Conservation (phyloP, 2,329 filamentous ascomycete genomes). For the Gyromitra esculenta region DNA sequence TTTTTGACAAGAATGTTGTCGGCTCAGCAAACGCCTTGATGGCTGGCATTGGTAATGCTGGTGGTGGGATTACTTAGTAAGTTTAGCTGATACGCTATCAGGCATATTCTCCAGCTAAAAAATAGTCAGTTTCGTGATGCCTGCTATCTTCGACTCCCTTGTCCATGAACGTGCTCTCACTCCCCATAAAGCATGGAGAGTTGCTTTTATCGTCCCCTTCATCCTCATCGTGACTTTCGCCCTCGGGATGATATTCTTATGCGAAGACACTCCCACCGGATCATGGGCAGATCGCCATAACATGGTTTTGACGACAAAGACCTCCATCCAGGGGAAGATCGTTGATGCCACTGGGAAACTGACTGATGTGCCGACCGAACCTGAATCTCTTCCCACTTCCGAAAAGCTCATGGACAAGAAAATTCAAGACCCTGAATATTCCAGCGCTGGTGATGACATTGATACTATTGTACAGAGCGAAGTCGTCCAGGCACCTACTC, state of each 20-base stretch:
- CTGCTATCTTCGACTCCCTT: conserved; percentile 83
- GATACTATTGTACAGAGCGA: conserved; percentile 63
- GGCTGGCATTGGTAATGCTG: conserved; percentile 85
- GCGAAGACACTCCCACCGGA: conserved; percentile 83
- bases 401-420: conserved; percentile 61
- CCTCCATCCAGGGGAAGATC: conserved; percentile 38
- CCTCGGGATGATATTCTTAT: conserved; percentile 75
- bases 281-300: conserved; percentile 79
- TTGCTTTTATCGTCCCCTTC: conserved; percentile 85
- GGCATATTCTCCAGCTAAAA: neutral
- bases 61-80: conserved; percentile 84
- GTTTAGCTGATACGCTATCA: conserved; percentile 49
- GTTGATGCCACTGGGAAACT: conserved; percentile 65
- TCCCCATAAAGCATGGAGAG: conserved; percentile 79
- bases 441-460: conserved; percentile 58
- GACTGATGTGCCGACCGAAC: conserved; percentile 61
- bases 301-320: conserved; percentile 57
- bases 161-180: conserved; percentile 69
- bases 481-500: conserved; percentile 68
- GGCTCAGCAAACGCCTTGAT: conserved; percentile 87
- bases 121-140: conserved; percentile 77
- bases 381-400: conserved; percentile 57
- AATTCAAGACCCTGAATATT: conserved; percentile 56
- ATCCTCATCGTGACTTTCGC: conserved; percentile 75
- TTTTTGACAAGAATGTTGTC: conserved; percentile 92